A percentile compares a stretch with the other conserved stretches of the same genome.
These are phyloP conservation scores for Tinospora cordifolia DNA, from an alignment of 164 flowering plant species.

Conservation along the genomic window DNA sequence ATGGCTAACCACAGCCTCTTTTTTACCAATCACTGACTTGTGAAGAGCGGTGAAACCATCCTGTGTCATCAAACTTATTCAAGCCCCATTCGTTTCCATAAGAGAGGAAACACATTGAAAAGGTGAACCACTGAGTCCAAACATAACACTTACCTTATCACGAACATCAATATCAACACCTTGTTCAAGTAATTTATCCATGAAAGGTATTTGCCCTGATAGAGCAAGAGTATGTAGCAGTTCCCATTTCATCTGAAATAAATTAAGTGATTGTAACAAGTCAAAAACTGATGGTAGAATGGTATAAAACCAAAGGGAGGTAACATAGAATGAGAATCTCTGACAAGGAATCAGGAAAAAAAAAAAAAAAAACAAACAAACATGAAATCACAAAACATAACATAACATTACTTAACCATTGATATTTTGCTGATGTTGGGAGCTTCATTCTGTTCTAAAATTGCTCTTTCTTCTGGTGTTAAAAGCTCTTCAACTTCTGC, in stretches of 20 bases:
- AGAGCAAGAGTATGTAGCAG: conserved; percentile 69
- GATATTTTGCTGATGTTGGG: conserved; percentile 59
- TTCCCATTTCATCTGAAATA: conserved; percentile 49
- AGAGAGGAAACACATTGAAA: conserved; percentile 5
- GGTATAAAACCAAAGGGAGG: neutral
- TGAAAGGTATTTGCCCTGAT: conserved; percentile 54
- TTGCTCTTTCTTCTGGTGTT: conserved; percentile 61
- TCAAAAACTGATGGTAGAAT: neutral
- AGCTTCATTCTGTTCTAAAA: conserved; percentile 48
- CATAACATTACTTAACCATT: conserved; percentile 39
- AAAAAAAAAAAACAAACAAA: no score
- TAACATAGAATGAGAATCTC: neutral
- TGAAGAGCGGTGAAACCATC: conserved; percentile 88
- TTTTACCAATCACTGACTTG: conserved; percentile 68
- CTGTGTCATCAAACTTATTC: conserved; percentile 35
- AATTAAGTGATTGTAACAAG: neutral
- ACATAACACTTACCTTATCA: conserved; percentile 45
- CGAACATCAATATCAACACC: conserved; percentile 54
- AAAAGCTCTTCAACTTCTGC: conserved; percentile 78
- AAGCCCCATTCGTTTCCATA: conserved; percentile 6
- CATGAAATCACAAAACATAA: neutral
- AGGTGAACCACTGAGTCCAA: neutral
- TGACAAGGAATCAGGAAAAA: neutral
- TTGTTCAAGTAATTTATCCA: conserved; percentile 62
- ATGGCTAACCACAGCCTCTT: conserved; percentile 86